phyloP scores from a whole-genome alignment of 441 rosid genomes.

The Gossypium aridum region DNA sequence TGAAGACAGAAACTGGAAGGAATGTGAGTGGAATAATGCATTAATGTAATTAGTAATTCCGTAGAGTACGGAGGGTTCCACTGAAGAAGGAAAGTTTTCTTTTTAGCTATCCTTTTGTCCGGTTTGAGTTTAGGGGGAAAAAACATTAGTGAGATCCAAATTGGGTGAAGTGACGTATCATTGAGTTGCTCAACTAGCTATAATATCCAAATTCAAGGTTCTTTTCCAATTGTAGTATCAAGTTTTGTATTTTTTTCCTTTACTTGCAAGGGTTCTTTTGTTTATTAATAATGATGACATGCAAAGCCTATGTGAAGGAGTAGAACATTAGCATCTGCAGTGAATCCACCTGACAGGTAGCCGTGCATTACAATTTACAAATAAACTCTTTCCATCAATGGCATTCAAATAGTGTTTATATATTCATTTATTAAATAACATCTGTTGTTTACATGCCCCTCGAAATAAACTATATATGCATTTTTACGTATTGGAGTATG shows the following conservation, averaged over 20 bases:
- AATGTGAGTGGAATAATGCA: slow-evolving; percentile 4
- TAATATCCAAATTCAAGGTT: background rate
- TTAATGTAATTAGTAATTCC: background rate
- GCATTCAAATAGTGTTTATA: too few relatives aligned
- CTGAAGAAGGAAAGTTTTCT: background rate
- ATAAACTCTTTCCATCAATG: too few relatives aligned
- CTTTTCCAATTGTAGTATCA: background rate
- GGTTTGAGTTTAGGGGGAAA: background rate
- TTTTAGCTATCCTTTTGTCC: background rate
- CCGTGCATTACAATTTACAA: too few relatives aligned
- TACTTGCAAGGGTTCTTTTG: too few relatives aligned
- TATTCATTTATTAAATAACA: too few relatives aligned
- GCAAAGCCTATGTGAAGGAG: too few relatives aligned
- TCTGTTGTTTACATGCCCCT: too few relatives aligned
- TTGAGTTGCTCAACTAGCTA: background rate
- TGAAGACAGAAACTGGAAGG: background rate
- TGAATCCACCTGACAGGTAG: too few relatives aligned
- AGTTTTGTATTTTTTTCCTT: background rate
- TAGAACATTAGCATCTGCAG: too few relatives aligned
- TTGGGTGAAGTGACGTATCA: background rate
- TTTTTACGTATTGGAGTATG: background rate
- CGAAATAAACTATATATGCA: background rate
- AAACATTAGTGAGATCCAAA: background rate
- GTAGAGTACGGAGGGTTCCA: background rate
- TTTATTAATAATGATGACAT: too few relatives aligned